Percentiles rank a stretch among this genome's conserved stretches.
These are phyloP conservation scores for Populus hybrid DNA, from an alignment of 441 rosid species.

Conservation along the genomic window DNA sequence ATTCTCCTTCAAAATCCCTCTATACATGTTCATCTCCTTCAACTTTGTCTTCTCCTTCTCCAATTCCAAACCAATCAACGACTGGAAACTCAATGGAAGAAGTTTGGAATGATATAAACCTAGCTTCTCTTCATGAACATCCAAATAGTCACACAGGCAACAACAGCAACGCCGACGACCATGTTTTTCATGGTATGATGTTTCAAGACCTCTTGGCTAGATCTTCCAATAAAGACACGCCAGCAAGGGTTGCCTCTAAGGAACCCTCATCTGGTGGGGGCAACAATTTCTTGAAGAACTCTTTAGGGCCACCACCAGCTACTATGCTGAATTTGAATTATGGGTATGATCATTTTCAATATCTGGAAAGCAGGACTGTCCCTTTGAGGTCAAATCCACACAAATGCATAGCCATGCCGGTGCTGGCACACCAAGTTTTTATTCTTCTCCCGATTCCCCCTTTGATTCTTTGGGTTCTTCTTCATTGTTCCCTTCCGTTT, in stretches of 20 bases:
- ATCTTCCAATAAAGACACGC: constrained; percentile 31
- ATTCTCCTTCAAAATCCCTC: neutral
- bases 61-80: neutral
- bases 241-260: neutral
- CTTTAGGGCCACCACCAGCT: constrained; percentile 28
- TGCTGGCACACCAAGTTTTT: constrained; percentile 2
- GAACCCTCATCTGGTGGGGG: neutral
- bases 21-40: constrained; percentile 7
- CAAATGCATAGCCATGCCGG: constrained; percentile 25
- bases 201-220: constrained; percentile 49
- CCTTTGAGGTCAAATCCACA: constrained; percentile 17
- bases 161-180: neutral
- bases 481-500: constrained; percentile 22
- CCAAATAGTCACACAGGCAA: neutral
- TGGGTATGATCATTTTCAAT: constrained; percentile 35
- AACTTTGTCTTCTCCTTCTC: neutral
- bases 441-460: constrained; percentile 26
- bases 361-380: constrained; percentile 25
- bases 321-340: constrained; percentile 53
- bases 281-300: neutral
- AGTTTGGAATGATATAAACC: constrained; percentile 40
- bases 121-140: constrained; percentile 29
- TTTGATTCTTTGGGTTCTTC: constrained; percentile 36
- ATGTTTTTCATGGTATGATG: constrained; percentile 12
- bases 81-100: constrained; percentile 18